Conservation (phyloP, 495 filamentous ascomycete species). For the Venustampulla echinocandica region DNA sequence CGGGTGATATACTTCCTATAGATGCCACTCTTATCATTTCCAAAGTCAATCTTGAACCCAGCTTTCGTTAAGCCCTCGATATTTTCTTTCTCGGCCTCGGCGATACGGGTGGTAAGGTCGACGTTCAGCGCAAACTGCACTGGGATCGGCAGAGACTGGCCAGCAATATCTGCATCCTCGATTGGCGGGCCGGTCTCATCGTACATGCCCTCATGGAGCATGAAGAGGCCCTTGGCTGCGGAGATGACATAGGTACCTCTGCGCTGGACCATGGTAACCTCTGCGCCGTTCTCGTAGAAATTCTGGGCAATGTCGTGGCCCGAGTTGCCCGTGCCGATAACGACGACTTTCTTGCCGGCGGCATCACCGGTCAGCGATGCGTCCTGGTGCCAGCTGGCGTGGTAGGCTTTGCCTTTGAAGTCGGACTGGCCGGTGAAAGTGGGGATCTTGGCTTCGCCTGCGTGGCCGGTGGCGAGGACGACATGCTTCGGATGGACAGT, state of each 20-base stretch:
- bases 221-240: slow-evolving; percentile 36
- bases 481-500: slow-evolving; percentile 43
- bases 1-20: slow-evolving; percentile 52
- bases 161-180: slow-evolving; percentile 48
- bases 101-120: slow-evolving; percentile 34
- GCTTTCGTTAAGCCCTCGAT: slow-evolving; percentile 45
- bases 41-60: slow-evolving; percentile 55
- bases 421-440: slow-evolving; percentile 41
- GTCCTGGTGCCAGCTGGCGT: slow-evolving; percentile 20
- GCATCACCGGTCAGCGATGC: slow-evolving; percentile 26
- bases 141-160: slow-evolving; percentile 39
- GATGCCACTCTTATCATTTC: slow-evolving; percentile 54
- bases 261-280: slow-evolving; percentile 71
- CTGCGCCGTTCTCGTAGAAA: slow-evolving; percentile 66
- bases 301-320: slow-evolving; percentile 75
- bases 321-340: slow-evolving; percentile 73
- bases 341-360: slow-evolving; percentile 54
- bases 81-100: slow-evolving; percentile 34
- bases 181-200: slow-evolving; percentile 48
- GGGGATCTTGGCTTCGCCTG: slow-evolving; percentile 54
- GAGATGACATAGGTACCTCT: slow-evolving; percentile 62
- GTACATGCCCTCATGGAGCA: slow-evolving; percentile 40
- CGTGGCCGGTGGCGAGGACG: slow-evolving; percentile 55
- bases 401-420: slow-evolving; percentile 38
- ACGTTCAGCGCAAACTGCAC: slow-evolving; percentile 40